Evolutionary conservation across 2,329 filamentous ascomycete species (phyloP), one percentile per base, ranked within the genome.

Genomic region (Colletotrichum sidae): DNA sequence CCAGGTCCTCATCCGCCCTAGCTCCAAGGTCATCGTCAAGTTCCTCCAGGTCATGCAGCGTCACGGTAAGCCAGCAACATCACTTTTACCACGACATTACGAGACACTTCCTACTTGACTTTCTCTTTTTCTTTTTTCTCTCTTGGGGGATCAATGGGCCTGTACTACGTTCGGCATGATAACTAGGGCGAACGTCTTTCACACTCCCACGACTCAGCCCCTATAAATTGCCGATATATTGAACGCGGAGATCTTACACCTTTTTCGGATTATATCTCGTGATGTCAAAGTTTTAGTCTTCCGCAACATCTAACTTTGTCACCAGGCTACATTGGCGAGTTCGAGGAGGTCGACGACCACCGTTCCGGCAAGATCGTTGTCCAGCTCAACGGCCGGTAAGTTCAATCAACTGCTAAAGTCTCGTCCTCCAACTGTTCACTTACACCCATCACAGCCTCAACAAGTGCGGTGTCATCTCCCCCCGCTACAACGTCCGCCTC

Each of bases 141-240:
- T 63, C 47, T 67, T 68, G 60, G 47, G 46, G 50, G 45, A 55
- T 4, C 34, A 6, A 33, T 49, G 37, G 42, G 11, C n/a, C 38
- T 59, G 47, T 54, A 72, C 72, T 15, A 45, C 74, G 77, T 90
- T 96, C 96, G 95, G 94, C 91, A 92, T 97, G 93, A 98, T 98
- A 98, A 98, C 96, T 99, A 97, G 95, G 80, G 93, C 91, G 90
- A 93, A 89, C 89, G 90, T 95, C 90, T 64, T 91, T 89, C 88
- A 88, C 81, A 72, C 72, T 72, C 80, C 86, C 83, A 97, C 94
- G 92, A 91, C 90, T 87, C 91, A 90, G 93, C 95, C 93, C 94
- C 93, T 99, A 98, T 99, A 98, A 98, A 90, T 96, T 90, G 89
- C 93, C 95, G 96, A 96, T 92, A 99, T 84, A 99, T 96, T 81